A percentile compares a stretch with the other conserved stretches of the same genome.
Conservation (phyloP, 1,284 basidiomycete species). For the Cerioporus squamosus region DNA sequence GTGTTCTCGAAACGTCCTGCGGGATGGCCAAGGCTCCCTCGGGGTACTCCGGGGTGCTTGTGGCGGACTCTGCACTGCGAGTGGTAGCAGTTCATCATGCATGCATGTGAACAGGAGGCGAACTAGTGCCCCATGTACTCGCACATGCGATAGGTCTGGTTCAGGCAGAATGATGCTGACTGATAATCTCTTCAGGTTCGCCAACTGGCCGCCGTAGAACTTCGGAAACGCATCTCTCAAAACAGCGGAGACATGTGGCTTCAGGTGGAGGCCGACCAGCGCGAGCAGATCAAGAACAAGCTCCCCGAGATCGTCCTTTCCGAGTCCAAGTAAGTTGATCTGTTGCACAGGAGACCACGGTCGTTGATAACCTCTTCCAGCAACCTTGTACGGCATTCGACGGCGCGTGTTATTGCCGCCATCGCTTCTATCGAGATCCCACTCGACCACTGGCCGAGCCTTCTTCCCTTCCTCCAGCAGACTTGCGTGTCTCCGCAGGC, state of each 20-base stretch:
- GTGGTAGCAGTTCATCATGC: no score
- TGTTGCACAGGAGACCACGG: background rate
- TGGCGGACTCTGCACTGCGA: no score
- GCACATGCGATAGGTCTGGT: no score
- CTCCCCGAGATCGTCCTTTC: slow-evolving; percentile 81
- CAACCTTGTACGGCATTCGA: slow-evolving; percentile 86
- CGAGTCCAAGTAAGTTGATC: slow-evolving; percentile 72
- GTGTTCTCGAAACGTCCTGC: background rate
- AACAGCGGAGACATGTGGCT: slow-evolving; percentile 89
- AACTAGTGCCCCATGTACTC: no score
- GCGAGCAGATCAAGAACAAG: slow-evolving; percentile 86
- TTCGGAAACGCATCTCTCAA: slow-evolving; percentile 89
- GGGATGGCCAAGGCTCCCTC: no score
- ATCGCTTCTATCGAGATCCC: slow-evolving; percentile 93
- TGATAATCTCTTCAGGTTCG: slow-evolving; percentile 68
- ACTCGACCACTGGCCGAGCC: slow-evolving; percentile 81
- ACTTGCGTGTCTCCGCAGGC: slow-evolving; percentile 75
- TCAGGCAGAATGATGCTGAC: no score
- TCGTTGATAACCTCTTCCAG: slow-evolving; percentile 43
- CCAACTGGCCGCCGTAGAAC: slow-evolving; percentile 97
- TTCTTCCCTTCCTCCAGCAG: slow-evolving; percentile 88
- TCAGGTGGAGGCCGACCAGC: slow-evolving; percentile 69
- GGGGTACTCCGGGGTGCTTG: no score
- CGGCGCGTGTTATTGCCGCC: slow-evolving; percentile 91
- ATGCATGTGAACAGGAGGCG: no score